Evolutionary conservation across 108 stramenopile genomes (phyloP).

Genomic region (Nitzschia sp.): DNA sequence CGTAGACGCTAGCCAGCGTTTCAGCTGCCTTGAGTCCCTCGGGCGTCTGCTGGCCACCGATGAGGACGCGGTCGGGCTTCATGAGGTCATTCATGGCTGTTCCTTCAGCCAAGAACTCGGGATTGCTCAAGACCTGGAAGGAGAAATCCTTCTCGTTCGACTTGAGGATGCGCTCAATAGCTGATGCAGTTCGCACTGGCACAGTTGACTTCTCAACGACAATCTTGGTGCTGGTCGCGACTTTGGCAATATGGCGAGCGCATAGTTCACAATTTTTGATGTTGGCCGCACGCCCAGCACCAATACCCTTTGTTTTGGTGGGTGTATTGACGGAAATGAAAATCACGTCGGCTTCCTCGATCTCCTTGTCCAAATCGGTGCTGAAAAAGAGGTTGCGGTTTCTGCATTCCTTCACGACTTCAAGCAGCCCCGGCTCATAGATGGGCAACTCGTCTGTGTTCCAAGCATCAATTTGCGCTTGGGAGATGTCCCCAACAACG

Average conservation of each 20-base stretch:
- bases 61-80: constrained; percentile 95
- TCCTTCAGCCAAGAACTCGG: constrained; percentile 99
- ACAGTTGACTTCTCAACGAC: constrained; percentile 99
- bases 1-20: constrained; percentile 80
- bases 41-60: constrained; percentile 95
- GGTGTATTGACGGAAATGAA: constrained; percentile 99
- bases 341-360: constrained; percentile 92
- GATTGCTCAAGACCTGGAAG: constrained; percentile 96
- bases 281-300: constrained; percentile 99
- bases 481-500: constrained; percentile 94
- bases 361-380: constrained; percentile 93
- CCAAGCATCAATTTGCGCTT: constrained; percentile 96
- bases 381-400: constrained; percentile 97
- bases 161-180: constrained; percentile 92
- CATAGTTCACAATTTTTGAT: constrained; percentile 99
- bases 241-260: constrained; percentile 97
- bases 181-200: constrained; percentile 97
- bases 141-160: constrained; percentile 92
- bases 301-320: constrained; percentile 97
- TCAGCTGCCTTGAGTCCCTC: constrained; percentile 88
- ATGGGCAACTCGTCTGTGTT: constrained; percentile 94
- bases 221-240: constrained; percentile 89
- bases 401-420: constrained; percentile 80
- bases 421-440: constrained; percentile 97
- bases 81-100: constrained; percentile 96